Evolutionary conservation across 2,329 filamentous ascomycete genomes (phyloP).

Genomic region (Fusarium paranaense): DNA sequence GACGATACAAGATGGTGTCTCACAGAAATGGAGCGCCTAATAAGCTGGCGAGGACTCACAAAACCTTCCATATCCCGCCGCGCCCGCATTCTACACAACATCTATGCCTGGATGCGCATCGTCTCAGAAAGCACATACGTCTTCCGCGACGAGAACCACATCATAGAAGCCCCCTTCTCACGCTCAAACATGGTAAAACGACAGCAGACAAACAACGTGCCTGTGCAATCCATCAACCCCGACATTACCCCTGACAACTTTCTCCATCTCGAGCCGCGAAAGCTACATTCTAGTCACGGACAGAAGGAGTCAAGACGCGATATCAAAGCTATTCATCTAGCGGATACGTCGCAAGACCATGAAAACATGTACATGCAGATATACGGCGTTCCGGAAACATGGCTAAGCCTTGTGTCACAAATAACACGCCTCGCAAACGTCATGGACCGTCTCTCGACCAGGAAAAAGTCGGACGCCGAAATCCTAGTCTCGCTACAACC

Average conservation of each 20-base stretch:
- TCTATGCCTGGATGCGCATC: constrained; percentile 42
- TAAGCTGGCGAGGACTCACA: constrained; percentile 31
- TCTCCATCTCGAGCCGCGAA: constrained; percentile 32
- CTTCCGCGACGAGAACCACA: constrained; percentile 26
- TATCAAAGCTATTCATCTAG: constrained; percentile 37
- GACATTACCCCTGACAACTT: constrained; percentile 38
- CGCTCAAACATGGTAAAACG: neutral
- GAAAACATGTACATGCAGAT: constrained; percentile 43
- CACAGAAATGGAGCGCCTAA: constrained; percentile 38
- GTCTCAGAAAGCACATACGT: constrained; percentile 38
- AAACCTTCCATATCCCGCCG: constrained; percentile 37
- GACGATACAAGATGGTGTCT: constrained; percentile 34
- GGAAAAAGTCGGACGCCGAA: constrained; percentile 23
- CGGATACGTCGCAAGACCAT: constrained; percentile 25
- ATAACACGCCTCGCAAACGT: constrained; percentile 36
- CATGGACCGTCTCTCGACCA: constrained; percentile 23
- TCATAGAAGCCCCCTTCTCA: constrained; percentile 12
- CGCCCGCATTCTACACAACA: constrained; percentile 34
- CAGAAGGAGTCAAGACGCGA: constrained; percentile 17
- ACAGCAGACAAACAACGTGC: neutral
- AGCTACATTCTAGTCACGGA: constrained; percentile 9
- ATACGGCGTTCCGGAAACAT: constrained; percentile 39
- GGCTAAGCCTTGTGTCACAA: constrained; percentile 37
- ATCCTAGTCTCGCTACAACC: constrained; percentile 26
- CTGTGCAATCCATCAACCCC: constrained; percentile 16